Evolutionary conservation across 2,329 filamentous ascomycete genomes (phyloP).

Genomic region (Alternaria sp.): DNA sequence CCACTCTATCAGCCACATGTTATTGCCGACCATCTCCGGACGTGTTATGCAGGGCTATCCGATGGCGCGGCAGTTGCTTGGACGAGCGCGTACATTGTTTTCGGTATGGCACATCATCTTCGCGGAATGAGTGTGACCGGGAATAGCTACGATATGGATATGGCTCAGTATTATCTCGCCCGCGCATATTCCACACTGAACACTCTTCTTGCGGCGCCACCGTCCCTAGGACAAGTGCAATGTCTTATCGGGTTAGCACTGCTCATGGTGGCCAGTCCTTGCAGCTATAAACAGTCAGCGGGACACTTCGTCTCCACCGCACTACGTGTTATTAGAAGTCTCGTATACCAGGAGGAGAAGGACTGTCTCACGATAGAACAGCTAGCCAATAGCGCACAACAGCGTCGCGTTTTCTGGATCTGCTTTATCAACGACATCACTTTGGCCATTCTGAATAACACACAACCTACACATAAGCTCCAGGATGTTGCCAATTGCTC

Average conservation of each 20-base stretch:
- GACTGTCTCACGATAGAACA: background rate
- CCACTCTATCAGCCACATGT: slow-evolving; percentile 32
- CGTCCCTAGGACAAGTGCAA: slow-evolving; percentile 33
- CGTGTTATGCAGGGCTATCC: slow-evolving; percentile 32
- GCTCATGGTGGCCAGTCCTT: slow-evolving; percentile 26
- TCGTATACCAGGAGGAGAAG: slow-evolving; percentile 28
- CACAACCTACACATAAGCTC: slow-evolving; percentile 27
- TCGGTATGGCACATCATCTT: slow-evolving; percentile 36
- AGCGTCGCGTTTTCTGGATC: slow-evolving; percentile 37
- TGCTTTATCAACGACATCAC: slow-evolving; percentile 32
- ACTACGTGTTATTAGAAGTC: slow-evolving; percentile 30
- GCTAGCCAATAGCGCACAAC: slow-evolving; percentile 25
- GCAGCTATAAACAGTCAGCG: slow-evolving; percentile 10
- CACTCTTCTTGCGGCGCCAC: slow-evolving; percentile 25
- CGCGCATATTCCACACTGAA: slow-evolving; percentile 23
- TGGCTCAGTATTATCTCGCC: slow-evolving; percentile 33
- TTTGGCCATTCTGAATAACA: slow-evolving; percentile 25
- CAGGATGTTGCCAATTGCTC: slow-evolving; percentile 25
- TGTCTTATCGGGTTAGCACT: slow-evolving; percentile 31
- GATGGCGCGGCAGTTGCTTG: slow-evolving; percentile 36
- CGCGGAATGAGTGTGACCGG: slow-evolving; percentile 34
- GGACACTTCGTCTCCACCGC: slow-evolving; percentile 34
- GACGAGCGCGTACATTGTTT: slow-evolving; percentile 34
- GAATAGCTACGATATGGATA: slow-evolving; percentile 27
- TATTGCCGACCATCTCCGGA: slow-evolving; percentile 33